These are phyloP conservation scores for Pseudogymnoascus sp. DNA, from an alignment of 2,329 filamentous ascomycete species.

Conservation along the genomic window DNA sequence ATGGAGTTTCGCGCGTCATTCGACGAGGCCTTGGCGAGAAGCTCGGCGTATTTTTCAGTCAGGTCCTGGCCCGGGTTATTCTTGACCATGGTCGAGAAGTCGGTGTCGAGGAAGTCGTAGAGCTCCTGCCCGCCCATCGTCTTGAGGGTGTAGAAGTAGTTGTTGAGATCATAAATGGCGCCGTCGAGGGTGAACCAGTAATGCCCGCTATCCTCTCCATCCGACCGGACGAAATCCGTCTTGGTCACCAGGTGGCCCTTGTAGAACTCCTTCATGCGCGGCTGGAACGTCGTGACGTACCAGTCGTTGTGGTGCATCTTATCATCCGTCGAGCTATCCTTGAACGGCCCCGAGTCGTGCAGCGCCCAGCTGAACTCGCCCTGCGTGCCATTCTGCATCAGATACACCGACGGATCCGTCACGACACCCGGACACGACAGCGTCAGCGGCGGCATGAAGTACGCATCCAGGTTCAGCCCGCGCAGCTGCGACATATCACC, in stretches of 20 bases:
- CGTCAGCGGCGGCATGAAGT: slow-evolving; percentile 72
- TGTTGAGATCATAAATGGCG: slow-evolving; percentile 77
- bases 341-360: slow-evolving; percentile 61
- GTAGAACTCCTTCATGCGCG: slow-evolving; percentile 69
- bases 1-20: slow-evolving; percentile 42
- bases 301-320: slow-evolving; percentile 57
- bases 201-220: slow-evolving; percentile 60
- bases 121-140: slow-evolving; percentile 40
- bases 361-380: slow-evolving; percentile 33
- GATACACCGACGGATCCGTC: slow-evolving; percentile 33
- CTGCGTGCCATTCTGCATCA: background rate
- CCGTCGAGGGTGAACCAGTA: slow-evolving; percentile 73
- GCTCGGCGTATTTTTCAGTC: slow-evolving; percentile 51
- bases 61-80: slow-evolving; percentile 75
- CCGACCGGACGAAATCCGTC: slow-evolving; percentile 44
- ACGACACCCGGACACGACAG: slow-evolving; percentile 68
- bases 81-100: slow-evolving; percentile 59
- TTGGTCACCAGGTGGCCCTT: slow-evolving; percentile 78
- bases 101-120: slow-evolving; percentile 65
- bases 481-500: slow-evolving; percentile 65
- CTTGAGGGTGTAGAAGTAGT: slow-evolving; percentile 77
- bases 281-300: slow-evolving; percentile 69
- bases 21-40: slow-evolving; percentile 42
- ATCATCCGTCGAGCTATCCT: slow-evolving; percentile 46
- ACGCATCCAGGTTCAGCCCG: slow-evolving; percentile 71